Percentiles rank a stretch among this genome's conserved stretches.
phyloP scores from a whole-genome alignment of 2,329 filamentous ascomycete genomes.

The Ophiostoma ips region DNA sequence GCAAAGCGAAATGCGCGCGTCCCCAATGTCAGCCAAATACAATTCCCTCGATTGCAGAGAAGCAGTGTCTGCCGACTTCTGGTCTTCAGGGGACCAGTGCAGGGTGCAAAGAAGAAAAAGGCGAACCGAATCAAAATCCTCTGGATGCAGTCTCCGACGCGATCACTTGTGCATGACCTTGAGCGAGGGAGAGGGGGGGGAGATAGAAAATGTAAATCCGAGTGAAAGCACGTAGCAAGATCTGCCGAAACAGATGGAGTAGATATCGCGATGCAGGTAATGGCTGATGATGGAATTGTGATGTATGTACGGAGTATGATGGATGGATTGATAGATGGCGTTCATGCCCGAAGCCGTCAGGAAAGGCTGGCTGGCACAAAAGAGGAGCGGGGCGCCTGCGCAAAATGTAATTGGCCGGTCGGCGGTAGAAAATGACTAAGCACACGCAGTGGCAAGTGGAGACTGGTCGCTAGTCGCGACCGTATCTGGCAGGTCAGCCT shows the following conservation, averaged over 20 bases:
- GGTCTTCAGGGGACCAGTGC: background rate
- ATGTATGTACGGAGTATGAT: background rate
- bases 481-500: background rate
- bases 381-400: background rate
- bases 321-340: background rate
- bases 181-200: background rate
- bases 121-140: constrained; percentile 20
- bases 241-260: background rate
- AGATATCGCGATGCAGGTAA: background rate
- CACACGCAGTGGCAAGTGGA: background rate
- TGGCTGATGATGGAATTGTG: background rate
- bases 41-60: background rate
- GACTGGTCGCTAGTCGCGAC: background rate
- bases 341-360: background rate
- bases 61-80: background rate
- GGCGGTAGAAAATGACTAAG: background rate
- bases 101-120: constrained; percentile 9
- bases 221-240: background rate
- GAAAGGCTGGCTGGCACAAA: background rate
- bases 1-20: background rate
- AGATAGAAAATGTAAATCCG: background rate
- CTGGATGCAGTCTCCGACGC: constrained; percentile 13
- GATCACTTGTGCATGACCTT: constrained; percentile 15
- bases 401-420: background rate
- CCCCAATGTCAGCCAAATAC: constrained; percentile 12